Conservation (phyloP, 225 moss, liverwort and hornwort genomes). For the Polytrichum formosum region DNA sequence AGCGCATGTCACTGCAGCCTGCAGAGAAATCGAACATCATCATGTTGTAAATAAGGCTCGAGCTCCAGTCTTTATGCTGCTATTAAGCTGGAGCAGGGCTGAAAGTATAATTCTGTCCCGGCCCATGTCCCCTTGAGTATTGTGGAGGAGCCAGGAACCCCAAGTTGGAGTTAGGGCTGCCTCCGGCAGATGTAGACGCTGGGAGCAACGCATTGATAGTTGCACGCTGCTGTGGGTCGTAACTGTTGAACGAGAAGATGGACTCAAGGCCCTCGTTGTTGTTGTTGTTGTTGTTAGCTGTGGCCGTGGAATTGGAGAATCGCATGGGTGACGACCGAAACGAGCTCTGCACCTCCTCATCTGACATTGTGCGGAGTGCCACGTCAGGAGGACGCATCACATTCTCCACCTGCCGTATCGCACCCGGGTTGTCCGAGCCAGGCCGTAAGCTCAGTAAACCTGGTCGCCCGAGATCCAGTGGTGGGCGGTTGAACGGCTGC, state of each 20-base stretch:
- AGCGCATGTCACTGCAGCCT: conserved; percentile 46
- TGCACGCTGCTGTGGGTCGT: conserved; percentile 22
- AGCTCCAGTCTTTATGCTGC: not conserved
- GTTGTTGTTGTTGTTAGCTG: not conserved
- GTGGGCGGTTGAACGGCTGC: conserved; percentile 10
- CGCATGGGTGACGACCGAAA: conserved; percentile 49
- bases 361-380: conserved; percentile 30
- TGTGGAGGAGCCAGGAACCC: conserved; percentile 17
- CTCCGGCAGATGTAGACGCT: conserved; percentile 6
- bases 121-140: conserved; percentile 8
- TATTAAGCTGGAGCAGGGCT: conserved; percentile 13
- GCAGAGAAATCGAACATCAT: conserved; percentile 8
- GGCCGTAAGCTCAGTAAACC: not conserved
- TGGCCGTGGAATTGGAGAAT: not conserved
- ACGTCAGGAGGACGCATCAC: conserved; percentile 21
- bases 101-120: conserved; percentile 14
- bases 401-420: conserved; percentile 31
- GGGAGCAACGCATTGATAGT: conserved; percentile 39
- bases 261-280: conserved; percentile 50
- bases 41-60: not conserved
- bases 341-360: conserved; percentile 85
- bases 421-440: too few relatives aligned
- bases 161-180: conserved; percentile 19
- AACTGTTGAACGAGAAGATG: conserved; percentile 39
- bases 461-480: conserved; percentile 22